These are phyloP conservation scores for Blastobotrys muscicola DNA, from an alignment of 805 yeast species.

Conservation along the genomic window DNA sequence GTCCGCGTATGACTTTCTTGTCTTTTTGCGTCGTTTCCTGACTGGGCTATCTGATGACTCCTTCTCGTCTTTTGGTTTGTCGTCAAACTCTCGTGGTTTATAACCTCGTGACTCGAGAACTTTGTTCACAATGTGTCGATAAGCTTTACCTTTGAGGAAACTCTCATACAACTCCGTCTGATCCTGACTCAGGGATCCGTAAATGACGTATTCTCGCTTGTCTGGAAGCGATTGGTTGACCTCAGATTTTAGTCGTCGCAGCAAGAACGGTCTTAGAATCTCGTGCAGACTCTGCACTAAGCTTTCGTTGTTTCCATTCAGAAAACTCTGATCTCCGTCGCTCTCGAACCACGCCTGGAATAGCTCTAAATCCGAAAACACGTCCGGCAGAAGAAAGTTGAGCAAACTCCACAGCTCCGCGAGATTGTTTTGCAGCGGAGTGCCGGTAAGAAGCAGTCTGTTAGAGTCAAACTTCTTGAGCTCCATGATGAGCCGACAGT, in stretches of 20 bases:
- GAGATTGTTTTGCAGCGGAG: slow-evolving; percentile 88
- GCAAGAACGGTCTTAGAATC: slow-evolving; percentile 76
- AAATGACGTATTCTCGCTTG: slow-evolving; percentile 80
- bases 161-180: slow-evolving; percentile 56
- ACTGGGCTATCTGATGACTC: not conserved
- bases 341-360: slow-evolving; percentile 92
- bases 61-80: no score
- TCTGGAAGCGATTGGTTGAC: slow-evolving; percentile 69
- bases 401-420: slow-evolving; percentile 87
- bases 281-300: slow-evolving; percentile 74
- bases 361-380: slow-evolving; percentile 79
- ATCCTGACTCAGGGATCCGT: slow-evolving; percentile 51
- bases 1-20: slow-evolving; percentile 1
- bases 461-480: slow-evolving; percentile 58
- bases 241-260: slow-evolving; percentile 70
- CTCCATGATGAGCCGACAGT: slow-evolving; percentile 64
- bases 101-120: slow-evolving; percentile 17
- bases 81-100: not conserved
- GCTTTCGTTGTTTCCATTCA: slow-evolving; percentile 29
- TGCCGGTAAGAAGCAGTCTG: slow-evolving; percentile 81
- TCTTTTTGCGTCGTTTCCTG: not conserved
- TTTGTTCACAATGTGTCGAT: slow-evolving; percentile 23
- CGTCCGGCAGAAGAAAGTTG: slow-evolving; percentile 86
- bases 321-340: slow-evolving; percentile 25
- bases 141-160: slow-evolving; percentile 34